Base-by-base conservation (phyloP, 805 yeast species). In the Candida ipomoeae region DNA sequence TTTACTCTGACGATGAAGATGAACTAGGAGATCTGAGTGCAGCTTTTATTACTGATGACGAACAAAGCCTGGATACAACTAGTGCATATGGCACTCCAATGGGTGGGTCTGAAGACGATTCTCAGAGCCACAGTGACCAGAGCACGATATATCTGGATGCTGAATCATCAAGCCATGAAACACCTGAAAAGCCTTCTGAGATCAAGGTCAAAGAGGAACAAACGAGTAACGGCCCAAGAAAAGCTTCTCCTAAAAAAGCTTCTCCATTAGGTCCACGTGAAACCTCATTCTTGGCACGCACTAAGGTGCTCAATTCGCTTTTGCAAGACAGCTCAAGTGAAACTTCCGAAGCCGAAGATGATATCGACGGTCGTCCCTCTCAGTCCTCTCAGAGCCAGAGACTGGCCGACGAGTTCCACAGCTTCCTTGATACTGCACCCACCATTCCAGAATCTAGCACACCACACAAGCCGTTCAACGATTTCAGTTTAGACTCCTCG, bases 401-500 rank as follows among this genome's bases (percentile, higher is more conserved):
- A 40, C 34, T 40, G 34, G 5, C 5, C 29, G 33, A 10, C 8
- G 43, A 40, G 14, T 40, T n/a, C 15, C 43, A 40, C 8, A 40
- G 43, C 17, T 21, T 14, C 17, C 17, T 21, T 13, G 43, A 26
- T 10, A 29, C 20, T 4, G 21, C 21, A 5, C 20, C 20, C 7
- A 23, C 21, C 10, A 29, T 14, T 15, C 21, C 33, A 10, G 20
- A 26, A 6, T 26, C 15, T 29, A n/a, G 13, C n/a, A 7, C 38
- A 2, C 46, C 46, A 11, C n/a, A 21, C 7, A 18, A 21, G 5
- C 15, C 36, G 6, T 52, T 52, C 34, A 44, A 44, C n/a, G 50
- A 46, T 5, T 54, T 54, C 40, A 54, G 57, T 18, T 53, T 53
- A 5, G 55, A 54, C 23, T 40, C 57, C 7, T 49, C 57, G 6